phyloP scores from a whole-genome alignment of 2,329 filamentous ascomycete species.

The Calonectria henricotiae region DNA sequence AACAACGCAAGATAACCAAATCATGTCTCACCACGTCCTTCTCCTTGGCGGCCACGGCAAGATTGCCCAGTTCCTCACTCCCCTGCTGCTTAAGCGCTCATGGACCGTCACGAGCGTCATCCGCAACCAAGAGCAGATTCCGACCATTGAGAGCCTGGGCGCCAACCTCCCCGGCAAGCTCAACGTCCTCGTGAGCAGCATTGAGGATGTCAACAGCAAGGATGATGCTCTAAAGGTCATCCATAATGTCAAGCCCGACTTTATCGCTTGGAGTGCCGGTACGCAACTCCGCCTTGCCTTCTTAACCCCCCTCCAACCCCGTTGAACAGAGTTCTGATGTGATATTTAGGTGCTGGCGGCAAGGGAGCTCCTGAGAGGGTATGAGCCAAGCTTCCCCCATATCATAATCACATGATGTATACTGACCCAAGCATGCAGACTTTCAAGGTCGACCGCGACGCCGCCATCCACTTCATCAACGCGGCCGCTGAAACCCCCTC shows the following conservation, averaged over 20 bases:
- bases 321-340: constrained; percentile 32
- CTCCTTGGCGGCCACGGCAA: constrained; percentile 89
- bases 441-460: constrained; percentile 74
- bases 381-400: constrained; percentile 31
- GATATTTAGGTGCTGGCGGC: constrained; percentile 69
- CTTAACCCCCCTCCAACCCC: too few relatives aligned
- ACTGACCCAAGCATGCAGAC: constrained; percentile 60
- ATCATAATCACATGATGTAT: not conserved
- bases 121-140: constrained; percentile 79
- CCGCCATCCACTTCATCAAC: constrained; percentile 75
- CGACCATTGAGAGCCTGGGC: constrained; percentile 75
- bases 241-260: constrained; percentile 74
- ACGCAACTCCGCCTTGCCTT: constrained; percentile 43
- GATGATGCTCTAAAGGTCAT: constrained; percentile 76
- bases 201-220: constrained; percentile 80
- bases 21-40: constrained; percentile 72
- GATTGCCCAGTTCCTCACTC: constrained; percentile 81
- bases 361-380: constrained; percentile 71
- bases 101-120: constrained; percentile 88
- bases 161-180: constrained; percentile 75
- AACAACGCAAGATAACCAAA: constrained; percentile 21
- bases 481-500: constrained; percentile 70
- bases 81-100: constrained; percentile 80
- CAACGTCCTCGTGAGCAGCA: constrained; percentile 78
- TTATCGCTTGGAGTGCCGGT: constrained; percentile 80